Evolutionary conservation across 352 stramenopile genomes (phyloP).

Genomic region (Pythium phragmitis): DNA sequence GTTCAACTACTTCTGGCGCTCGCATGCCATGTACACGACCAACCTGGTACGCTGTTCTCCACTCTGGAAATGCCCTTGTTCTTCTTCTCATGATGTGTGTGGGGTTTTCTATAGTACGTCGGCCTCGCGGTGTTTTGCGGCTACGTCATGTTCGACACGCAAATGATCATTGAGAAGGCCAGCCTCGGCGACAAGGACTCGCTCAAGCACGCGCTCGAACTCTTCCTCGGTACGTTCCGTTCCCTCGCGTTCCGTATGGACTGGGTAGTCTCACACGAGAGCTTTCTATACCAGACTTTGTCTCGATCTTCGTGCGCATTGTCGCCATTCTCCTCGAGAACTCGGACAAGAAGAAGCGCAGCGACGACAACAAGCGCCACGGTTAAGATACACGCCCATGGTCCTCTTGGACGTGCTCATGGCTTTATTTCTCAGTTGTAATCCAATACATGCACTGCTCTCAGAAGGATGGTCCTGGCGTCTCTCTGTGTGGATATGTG

Average conservation of each 20-base stretch:
- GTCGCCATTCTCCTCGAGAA: conserved; percentile 80
- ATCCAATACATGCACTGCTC: background rate
- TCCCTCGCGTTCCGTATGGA: background rate
- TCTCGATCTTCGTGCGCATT: conserved; percentile 89
- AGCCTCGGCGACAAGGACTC: conserved; percentile 80
- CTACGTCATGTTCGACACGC: conserved; percentile 90
- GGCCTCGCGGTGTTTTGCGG: conserved; percentile 88
- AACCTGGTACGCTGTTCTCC: conserved; percentile 43
- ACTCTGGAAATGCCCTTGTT: background rate
- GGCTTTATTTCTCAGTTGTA: too few species aligned
- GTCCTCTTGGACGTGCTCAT: background rate
- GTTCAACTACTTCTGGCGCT: conserved; percentile 67
- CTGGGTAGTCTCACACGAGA: background rate
- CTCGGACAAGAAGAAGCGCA: conserved; percentile 49
- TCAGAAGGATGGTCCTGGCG: background rate
- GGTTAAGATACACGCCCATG: conserved; percentile 1
- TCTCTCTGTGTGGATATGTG: background rate
- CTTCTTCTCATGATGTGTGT: background rate
- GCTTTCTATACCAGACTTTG: conserved; percentile 52
- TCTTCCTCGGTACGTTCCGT: conserved; percentile 73
- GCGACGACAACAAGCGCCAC: conserved; percentile 31
- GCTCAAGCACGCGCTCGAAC: conserved; percentile 76
- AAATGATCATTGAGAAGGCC: conserved; percentile 91
- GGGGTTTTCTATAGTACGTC: conserved; percentile 43
- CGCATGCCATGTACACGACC: conserved; percentile 48